Evolutionary conservation across 2,329 filamentous ascomycete genomes (phyloP), one percentile per base, ranked within the genome.

Genomic region (Helminthosporium solani): DNA sequence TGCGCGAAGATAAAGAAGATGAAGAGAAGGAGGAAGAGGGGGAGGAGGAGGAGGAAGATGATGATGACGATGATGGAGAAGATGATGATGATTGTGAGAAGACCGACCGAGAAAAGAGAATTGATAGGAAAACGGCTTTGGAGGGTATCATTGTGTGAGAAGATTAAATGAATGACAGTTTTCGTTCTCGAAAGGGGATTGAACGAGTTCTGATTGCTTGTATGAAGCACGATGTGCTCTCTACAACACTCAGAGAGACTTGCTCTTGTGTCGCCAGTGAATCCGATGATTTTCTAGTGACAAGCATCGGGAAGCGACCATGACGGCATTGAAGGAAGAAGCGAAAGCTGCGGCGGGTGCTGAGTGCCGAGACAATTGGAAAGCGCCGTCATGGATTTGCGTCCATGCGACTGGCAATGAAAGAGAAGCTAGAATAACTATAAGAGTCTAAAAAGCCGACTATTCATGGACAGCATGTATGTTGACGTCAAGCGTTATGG

Each of bases 261-360:
- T 5, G 28, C 9, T 6, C 28, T n/a, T 5, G 28, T 5, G 20
- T 23, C 8, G n/a, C 11, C 18, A 5, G 25, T 21, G 8, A 8
- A 38, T 25, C 19, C 16, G 21, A n/a, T 18, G 19, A 19, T 19
- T n/a, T 33, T 40, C 4, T n/a, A 27, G 27, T 40, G 38, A 40
- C 28, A 16, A 33, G 7, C 25, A 40, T 31, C 16, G 23, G 38
- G 38, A 40, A 40, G 27, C 15, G 7, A 18, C 25, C 6, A 40
- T 40, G 25, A 31, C 38, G 27, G 38, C 38, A 40, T 40, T 18
- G n/a, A n/a, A n/a, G n/a, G n/a, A n/a, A n/a, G n/a, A n/a, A n/a
- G n/a, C n/a, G n/a, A n/a, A n/a, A n/a, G 28, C n/a, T 9, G 37
- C 25, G 5, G 37, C 37, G n/a, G 35, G 19, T 9, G 23, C 5